phyloP scores from a whole-genome alignment of 169 alveolate genomes.

The Babesia divergens region DNA sequence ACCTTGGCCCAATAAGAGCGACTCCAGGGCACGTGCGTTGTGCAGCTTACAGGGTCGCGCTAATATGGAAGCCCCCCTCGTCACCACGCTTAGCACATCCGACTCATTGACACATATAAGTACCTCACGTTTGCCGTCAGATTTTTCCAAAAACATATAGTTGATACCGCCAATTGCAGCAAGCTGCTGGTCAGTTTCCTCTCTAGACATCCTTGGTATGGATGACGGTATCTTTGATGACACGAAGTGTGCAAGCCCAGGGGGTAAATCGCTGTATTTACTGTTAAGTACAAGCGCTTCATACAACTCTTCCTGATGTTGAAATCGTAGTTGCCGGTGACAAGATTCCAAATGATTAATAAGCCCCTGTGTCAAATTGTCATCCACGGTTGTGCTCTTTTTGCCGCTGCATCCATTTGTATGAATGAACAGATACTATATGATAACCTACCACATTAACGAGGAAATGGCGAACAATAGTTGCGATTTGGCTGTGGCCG shows the following conservation, averaged over 20 bases:
- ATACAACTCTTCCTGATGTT: slow-evolving; percentile 42
- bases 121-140: neutral
- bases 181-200: neutral
- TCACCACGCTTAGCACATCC: slow-evolving; percentile 14
- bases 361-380: neutral
- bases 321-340: slow-evolving; percentile 10
- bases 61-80: neutral
- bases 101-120: slow-evolving; percentile 23
- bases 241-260: slow-evolving; percentile 7
- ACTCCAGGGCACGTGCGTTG: neutral
- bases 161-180: slow-evolving; percentile 36
- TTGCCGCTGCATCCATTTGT: neutral
- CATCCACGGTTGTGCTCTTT: neutral
- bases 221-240: slow-evolving; percentile 26
- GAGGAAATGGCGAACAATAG: slow-evolving; percentile 3
- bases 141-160: neutral
- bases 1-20: neutral
- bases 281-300: neutral
- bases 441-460: neutral
- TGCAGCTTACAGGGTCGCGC: neutral
- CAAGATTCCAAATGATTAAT: slow-evolving; percentile 15
- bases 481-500: slow-evolving; percentile 2
- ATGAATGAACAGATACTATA: neutral
- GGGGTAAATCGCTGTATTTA: neutral
- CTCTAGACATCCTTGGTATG: slow-evolving; percentile 42